Percentiles rank a stretch among this genome's conserved stretches.
These are phyloP conservation scores for Bidens hawaiensis DNA, from an alignment of 140 eudicot species.

Conservation along the genomic window DNA sequence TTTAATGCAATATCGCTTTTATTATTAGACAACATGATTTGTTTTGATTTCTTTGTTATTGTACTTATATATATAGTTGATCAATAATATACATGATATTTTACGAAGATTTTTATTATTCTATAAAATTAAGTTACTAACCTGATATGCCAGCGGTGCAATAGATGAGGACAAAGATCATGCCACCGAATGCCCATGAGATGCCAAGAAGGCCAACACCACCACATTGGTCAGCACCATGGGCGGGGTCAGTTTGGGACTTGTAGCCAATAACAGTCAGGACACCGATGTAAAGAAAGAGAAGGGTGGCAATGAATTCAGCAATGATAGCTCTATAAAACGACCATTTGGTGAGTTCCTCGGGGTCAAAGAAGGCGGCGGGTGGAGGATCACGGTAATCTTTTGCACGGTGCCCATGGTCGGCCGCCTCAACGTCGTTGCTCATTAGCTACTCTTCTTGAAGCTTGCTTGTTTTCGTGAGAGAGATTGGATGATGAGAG, in stretches of 20 bases:
- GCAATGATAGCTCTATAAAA: constrained; percentile 40
- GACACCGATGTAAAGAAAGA: constrained; percentile 44
- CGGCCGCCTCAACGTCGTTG: constrained; percentile 26
- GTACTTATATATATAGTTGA: too few species aligned
- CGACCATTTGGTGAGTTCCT: constrained; percentile 39
- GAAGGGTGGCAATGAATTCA: constrained; percentile 37
- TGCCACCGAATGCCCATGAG: constrained; percentile 56
- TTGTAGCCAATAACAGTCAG: constrained; percentile 47
- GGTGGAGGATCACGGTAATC: constrained; percentile 50
- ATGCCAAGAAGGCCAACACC: constrained; percentile 50
- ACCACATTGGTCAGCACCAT: constrained; percentile 27
- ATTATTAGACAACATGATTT: too few species aligned
- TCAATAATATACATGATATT: too few species aligned
- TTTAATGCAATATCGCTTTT: too few species aligned
- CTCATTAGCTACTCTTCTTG: constrained; percentile 2
- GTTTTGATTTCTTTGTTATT: too few species aligned
- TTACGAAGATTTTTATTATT: too few species aligned
- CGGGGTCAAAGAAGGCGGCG: constrained; percentile 17
- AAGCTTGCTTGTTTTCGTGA: neutral
- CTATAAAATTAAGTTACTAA: too few species aligned
- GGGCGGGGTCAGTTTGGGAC: constrained; percentile 27
- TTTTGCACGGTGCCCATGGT: constrained; percentile 19
- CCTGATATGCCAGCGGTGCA: constrained; percentile 47
- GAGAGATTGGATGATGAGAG: constrained; percentile 17
- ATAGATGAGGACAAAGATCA: constrained; percentile 43